Percentiles rank a stretch among this genome's conserved stretches.
These are phyloP conservation scores for Pleodorina starrii DNA, from an alignment of 139 green algal species.

Conservation along the genomic window DNA sequence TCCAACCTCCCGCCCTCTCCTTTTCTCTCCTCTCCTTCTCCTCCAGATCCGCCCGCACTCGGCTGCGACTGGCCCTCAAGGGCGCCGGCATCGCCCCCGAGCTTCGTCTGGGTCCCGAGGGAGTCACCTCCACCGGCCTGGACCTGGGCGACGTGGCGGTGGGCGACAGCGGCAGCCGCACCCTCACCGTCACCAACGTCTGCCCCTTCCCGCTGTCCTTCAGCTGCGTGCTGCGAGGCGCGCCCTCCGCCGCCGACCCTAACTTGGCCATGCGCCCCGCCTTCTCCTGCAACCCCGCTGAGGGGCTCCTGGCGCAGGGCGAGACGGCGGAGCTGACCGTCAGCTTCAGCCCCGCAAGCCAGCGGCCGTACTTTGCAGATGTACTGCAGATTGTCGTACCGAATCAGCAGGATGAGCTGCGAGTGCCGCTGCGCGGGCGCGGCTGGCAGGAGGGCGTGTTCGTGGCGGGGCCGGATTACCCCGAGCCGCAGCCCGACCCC, in stretches of 20 bases:
- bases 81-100: conserved; percentile 72
- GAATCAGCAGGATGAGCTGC: conserved; percentile 71
- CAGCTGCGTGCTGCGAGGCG: conserved; percentile 13
- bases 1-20: neutral
- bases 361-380: conserved; percentile 70
- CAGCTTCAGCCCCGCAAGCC: conserved; percentile 58
- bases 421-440: conserved; percentile 61
- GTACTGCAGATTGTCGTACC: conserved; percentile 65
- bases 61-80: conserved; percentile 65
- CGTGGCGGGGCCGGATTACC: conserved; percentile 59
- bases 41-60: conserved; percentile 56
- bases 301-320: conserved; percentile 62
- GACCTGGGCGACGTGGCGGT: conserved; percentile 71
- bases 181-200: conserved; percentile 73
- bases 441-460: conserved; percentile 71
- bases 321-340: conserved; percentile 62
- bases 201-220: conserved; percentile 72
- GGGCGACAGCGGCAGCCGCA: conserved; percentile 59
- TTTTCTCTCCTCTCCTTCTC: neutral
- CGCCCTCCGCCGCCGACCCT: conserved; percentile 20
- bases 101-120: conserved; percentile 62
- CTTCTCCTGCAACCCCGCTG: conserved; percentile 61
- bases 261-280: conserved; percentile 48
- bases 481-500: conserved; percentile 49
- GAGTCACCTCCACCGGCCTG: conserved; percentile 54